phyloP scores from a whole-genome alignment of 257 asterid genomes.

The Vinca minor region DNA sequence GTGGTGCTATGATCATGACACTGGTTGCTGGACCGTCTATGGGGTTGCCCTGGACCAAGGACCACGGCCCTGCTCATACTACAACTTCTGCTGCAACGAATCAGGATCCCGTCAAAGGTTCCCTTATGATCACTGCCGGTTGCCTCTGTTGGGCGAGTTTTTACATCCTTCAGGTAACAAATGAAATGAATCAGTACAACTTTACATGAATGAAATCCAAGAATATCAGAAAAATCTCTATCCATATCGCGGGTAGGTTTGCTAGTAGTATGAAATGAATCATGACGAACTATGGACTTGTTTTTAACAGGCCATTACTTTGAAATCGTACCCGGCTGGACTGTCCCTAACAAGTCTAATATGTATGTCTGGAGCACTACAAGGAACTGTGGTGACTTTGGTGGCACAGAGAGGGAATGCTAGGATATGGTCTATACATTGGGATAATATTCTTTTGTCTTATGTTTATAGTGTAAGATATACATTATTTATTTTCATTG shows the following conservation, averaged over 20 bases:
- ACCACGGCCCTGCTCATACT: constrained; percentile 11
- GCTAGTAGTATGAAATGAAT: neutral
- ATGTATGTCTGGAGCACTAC: constrained; percentile 46
- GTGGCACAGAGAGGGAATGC: constrained; percentile 36
- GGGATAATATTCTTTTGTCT: constrained; percentile 43
- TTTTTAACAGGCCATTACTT: constrained; percentile 31
- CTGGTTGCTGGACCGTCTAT: constrained; percentile 38
- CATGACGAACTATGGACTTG: neutral
- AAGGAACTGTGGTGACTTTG: constrained; percentile 42
- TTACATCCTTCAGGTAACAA: constrained; percentile 50
- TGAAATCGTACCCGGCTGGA: constrained; percentile 55
- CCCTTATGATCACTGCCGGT: constrained; percentile 44
- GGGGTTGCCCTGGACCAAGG: constrained; percentile 56
- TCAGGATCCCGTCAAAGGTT: constrained; percentile 40
- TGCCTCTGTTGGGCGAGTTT: constrained; percentile 44
- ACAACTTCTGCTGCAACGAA: constrained; percentile 7
- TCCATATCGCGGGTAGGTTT: neutral
- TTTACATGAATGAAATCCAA: no score
- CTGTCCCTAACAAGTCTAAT: constrained; percentile 49
- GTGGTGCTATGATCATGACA: constrained; percentile 78
- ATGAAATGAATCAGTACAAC: no score
- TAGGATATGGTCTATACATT: constrained; percentile 44
- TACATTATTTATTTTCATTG: neutral
- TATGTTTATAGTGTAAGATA: constrained; percentile 54
- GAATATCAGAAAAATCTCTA: neutral